Conservation (phyloP, 1,284 basidiomycete genomes). For the Ustilago tritici region DNA sequence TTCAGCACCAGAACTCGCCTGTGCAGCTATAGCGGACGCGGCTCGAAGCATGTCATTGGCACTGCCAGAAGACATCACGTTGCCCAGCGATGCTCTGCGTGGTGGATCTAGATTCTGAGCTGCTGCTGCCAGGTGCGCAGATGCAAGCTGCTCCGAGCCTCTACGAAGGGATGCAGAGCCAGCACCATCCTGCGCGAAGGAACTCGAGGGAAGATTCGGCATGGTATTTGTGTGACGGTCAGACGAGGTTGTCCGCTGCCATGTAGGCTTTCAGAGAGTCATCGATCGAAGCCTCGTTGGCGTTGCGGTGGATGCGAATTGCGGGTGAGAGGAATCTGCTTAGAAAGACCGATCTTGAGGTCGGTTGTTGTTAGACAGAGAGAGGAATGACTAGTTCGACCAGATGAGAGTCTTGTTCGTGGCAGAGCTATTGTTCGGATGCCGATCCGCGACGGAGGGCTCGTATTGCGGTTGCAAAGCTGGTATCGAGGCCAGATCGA, state of each 20-base stretch:
- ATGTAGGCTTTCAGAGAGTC: neutral
- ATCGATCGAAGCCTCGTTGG: neutral
- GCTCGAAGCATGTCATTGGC: slow-evolving; percentile 57
- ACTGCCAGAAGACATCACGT: slow-evolving; percentile 18
- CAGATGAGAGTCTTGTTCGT: too few species aligned
- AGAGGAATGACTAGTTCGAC: too few species aligned
- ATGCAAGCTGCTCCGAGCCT: slow-evolving; percentile 36
- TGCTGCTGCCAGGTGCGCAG: neutral
- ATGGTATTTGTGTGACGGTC: slow-evolving; percentile 11
- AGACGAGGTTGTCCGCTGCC: neutral
- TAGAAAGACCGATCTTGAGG: too few species aligned
- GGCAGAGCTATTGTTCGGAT: neutral
- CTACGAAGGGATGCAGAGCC: slow-evolving; percentile 24
- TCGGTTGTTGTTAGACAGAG: too few species aligned
- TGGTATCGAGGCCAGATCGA: neutral
- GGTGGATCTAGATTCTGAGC: slow-evolving; percentile 2
- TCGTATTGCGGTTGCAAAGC: neutral
- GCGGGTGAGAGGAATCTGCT: too few species aligned
- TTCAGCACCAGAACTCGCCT: slow-evolving; percentile 51
- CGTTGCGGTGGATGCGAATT: neutral
- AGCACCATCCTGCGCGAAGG: slow-evolving; percentile 16
- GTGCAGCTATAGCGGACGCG: slow-evolving; percentile 51
- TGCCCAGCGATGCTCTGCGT: slow-evolving; percentile 34
- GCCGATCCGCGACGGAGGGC: neutral
- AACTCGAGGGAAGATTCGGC: slow-evolving; percentile 36